These are phyloP conservation scores for Macrophomina pseudophaseolina DNA, from an alignment of 2,329 filamentous ascomycete genomes.

Conservation along the genomic window DNA sequence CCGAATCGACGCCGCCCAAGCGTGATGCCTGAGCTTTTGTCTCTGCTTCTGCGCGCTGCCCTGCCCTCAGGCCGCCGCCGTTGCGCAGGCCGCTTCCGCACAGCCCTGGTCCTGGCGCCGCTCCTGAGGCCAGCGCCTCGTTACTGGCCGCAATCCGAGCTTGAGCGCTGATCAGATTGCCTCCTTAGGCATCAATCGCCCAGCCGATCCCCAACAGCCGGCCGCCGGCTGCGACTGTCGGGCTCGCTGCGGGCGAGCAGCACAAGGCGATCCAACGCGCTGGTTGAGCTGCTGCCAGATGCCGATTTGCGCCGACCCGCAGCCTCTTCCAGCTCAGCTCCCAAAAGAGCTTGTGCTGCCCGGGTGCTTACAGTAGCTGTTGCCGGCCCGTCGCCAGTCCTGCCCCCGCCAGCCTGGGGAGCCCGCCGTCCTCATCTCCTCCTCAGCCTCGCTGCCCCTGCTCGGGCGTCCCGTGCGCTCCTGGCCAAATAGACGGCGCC, in stretches of 20 bases:
- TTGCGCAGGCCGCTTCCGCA: conserved; percentile 13
- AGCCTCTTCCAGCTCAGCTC: neutral
- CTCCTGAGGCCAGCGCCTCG: conserved; percentile 19
- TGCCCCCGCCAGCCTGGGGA: neutral
- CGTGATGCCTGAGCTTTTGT: neutral
- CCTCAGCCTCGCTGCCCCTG: conserved; percentile 11
- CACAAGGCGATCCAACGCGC: neutral
- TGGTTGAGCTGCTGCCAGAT: conserved; percentile 6
- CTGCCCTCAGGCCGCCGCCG: neutral
- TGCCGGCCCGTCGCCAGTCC: conserved; percentile 2
- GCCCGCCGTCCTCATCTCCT: neutral
- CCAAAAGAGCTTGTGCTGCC: neutral
- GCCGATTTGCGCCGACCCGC: conserved; percentile 5
- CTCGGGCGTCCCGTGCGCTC: neutral
- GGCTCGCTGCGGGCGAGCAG: neutral
- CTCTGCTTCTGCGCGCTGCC: neutral
- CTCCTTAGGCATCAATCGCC: conserved; percentile 22
- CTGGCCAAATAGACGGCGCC: conserved; percentile 7
- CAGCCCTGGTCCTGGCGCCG: conserved; percentile 19
- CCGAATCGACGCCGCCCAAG: conserved; percentile 2
- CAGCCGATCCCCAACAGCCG: conserved; percentile 18
- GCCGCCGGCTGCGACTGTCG: neutral
- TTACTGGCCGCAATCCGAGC: conserved; percentile 12
- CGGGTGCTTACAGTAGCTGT: conserved; percentile 17
- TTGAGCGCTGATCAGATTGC: conserved; percentile 24